phyloP scores from a whole-genome alignment of 495 filamentous ascomycete genomes.

The Penicillium macrosclerotiorum region DNA sequence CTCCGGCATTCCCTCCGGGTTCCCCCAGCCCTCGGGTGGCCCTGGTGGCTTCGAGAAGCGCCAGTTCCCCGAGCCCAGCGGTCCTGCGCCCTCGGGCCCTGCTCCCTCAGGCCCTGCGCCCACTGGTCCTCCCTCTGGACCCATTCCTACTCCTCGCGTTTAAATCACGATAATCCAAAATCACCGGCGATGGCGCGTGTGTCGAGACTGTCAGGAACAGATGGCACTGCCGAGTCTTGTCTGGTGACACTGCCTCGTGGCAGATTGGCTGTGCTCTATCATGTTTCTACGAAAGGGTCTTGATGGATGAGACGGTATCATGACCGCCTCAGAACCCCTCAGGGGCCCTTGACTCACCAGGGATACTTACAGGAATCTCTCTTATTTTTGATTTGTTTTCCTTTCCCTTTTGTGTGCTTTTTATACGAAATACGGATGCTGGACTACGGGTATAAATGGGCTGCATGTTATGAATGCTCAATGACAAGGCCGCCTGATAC shows the following conservation, averaged over 20 bases:
- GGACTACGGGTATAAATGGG: conserved; percentile 7
- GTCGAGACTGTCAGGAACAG: not conserved
- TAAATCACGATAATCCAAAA: not conserved
- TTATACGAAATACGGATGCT: not conserved
- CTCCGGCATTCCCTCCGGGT: not conserved
- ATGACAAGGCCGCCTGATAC: too few species aligned
- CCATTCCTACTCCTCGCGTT: conserved; percentile 1
- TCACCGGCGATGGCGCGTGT: not conserved
- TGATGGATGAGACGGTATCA: not conserved
- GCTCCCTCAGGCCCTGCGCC: not conserved
- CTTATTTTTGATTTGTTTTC: too few species aligned
- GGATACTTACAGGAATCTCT: too few species aligned
- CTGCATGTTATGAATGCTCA: conserved; percentile 11
- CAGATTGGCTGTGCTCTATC: too few species aligned
- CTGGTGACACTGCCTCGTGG: too few species aligned
- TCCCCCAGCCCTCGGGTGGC: not conserved
- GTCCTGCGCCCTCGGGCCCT: not conserved
- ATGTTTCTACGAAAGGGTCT: not conserved
- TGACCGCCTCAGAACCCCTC: not conserved
- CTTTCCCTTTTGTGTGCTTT: too few species aligned
- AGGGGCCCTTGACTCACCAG: too few species aligned
- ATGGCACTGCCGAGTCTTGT: not conserved
- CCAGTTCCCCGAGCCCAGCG: conserved; percentile 1
- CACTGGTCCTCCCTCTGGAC: not conserved
- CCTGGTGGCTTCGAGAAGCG: not conserved